Percentiles rank a stretch among this genome's conserved stretches.
Conservation (phyloP, 257 asterid genomes). For the Nemophila menziesii region DNA sequence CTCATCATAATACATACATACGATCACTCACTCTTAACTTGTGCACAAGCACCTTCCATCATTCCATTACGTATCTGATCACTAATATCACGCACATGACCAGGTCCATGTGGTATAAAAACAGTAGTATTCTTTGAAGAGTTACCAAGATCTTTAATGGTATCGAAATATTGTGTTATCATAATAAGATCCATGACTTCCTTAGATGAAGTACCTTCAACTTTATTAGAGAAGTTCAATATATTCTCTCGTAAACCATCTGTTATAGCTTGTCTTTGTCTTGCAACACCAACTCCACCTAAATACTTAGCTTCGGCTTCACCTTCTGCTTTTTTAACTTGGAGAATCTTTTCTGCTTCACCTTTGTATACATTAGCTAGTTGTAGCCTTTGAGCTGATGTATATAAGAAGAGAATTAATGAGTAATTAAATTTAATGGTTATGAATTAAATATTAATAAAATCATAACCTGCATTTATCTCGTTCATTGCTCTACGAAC, state of each 20-base stretch:
- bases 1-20: too few relatives aligned
- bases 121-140: constrained; percentile 80
- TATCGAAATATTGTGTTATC: constrained; percentile 95
- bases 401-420: background rate
- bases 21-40: constrained; percentile 14
- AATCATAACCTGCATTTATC: constrained; percentile 77
- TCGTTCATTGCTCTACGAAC: constrained; percentile 96
- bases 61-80: constrained; percentile 87
- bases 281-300: constrained; percentile 98
- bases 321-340: constrained; percentile 83
- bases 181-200: constrained; percentile 96
- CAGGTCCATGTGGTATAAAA: constrained; percentile 94
- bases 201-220: constrained; percentile 80
- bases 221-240: constrained; percentile 74
- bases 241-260: constrained; percentile 92
- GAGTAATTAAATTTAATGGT: background rate
- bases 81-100: constrained; percentile 86
- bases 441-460: too few relatives aligned
- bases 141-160: constrained; percentile 88
- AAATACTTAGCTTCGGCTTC: constrained; percentile 96
- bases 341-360: constrained; percentile 88
- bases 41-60: constrained; percentile 73
- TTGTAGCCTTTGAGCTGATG: constrained; percentile 91
- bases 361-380: constrained; percentile 96
- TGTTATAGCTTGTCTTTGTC: constrained; percentile 97